Percentiles rank a stretch among this genome's conserved stretches.
Conservation (phyloP, 495 filamentous ascomycete genomes). For the Apodospora peruviana region DNA sequence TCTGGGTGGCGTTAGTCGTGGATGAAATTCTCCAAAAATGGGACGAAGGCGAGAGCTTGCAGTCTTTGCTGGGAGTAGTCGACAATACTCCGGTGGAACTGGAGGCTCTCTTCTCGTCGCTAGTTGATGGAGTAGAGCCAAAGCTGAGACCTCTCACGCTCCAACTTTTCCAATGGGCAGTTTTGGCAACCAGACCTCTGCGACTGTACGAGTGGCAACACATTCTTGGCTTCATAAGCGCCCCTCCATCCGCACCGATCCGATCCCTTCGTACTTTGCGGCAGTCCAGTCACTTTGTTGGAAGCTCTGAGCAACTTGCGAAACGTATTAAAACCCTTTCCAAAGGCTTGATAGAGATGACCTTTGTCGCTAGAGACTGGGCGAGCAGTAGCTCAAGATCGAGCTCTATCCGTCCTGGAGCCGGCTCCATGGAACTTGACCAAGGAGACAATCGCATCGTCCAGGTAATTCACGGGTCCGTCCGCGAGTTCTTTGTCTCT, state of each 20-base stretch:
- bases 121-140: not conserved
- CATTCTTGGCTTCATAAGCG: constrained; percentile 14
- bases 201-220: constrained; percentile 18
- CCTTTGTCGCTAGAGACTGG: not conserved
- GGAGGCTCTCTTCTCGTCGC: not conserved
- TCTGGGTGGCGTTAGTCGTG: constrained; percentile 16
- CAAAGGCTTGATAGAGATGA: constrained; percentile 4
- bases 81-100: not conserved
- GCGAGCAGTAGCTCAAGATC: not conserved
- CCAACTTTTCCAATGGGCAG: constrained; percentile 14
- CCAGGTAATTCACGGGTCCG: constrained; percentile 12
- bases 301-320: constrained; percentile 9
- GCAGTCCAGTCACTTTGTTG: not conserved
- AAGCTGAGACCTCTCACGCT: not conserved
- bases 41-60: constrained; percentile 3
- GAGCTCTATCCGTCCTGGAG: not conserved
- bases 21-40: constrained; percentile 7
- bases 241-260: not conserved
- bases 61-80: not conserved
- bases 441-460: constrained; percentile 3
- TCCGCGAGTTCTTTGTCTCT: constrained; percentile 11
- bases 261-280: constrained; percentile 3
- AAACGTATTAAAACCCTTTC: constrained; percentile 8
- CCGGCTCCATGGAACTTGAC: constrained; percentile 4
- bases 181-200: constrained; percentile 4